Evolutionary conservation across 108 stramenopile genomes (phyloP).

Genomic region (Fragilariopsis cylindrus): DNA sequence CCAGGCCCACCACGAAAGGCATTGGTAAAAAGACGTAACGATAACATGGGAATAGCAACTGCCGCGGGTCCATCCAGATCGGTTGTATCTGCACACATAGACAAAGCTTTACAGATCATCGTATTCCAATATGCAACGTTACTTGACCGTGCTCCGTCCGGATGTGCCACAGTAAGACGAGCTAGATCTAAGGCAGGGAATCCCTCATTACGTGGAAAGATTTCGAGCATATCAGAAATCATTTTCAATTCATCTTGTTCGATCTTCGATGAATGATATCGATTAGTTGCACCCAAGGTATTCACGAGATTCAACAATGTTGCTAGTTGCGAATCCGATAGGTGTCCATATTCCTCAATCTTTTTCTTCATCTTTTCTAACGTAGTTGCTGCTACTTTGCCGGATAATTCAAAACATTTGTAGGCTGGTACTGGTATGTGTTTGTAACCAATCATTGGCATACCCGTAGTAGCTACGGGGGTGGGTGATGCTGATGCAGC

Average conservation of each 20-base stretch:
- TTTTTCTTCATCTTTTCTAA: slow-evolving; percentile 76
- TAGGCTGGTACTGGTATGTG: slow-evolving; percentile 72
- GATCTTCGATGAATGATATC: slow-evolving; percentile 77
- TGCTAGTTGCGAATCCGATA: slow-evolving; percentile 37
- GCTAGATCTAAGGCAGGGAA: slow-evolving; percentile 87
- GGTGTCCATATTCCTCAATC: slow-evolving; percentile 59
- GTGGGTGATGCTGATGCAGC: slow-evolving; percentile 18
- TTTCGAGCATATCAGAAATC: slow-evolving; percentile 54
- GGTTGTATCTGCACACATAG: slow-evolving; percentile 24
- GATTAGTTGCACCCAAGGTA: slow-evolving; percentile 68
- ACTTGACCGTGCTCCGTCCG: slow-evolving; percentile 54
- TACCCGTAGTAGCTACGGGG: slow-evolving; percentile 35
- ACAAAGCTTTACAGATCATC: slow-evolving; percentile 25
- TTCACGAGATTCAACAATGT: slow-evolving; percentile 34
- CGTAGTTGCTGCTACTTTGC: slow-evolving; percentile 54
- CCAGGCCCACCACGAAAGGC: slow-evolving; percentile 74
- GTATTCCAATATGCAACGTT: slow-evolving; percentile 56
- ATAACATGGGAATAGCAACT: slow-evolving; percentile 86
- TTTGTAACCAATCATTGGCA: slow-evolving; percentile 47
- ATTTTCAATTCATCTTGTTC: slow-evolving; percentile 44
- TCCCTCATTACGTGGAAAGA: slow-evolving; percentile 46
- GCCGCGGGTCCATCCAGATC: slow-evolving; percentile 47
- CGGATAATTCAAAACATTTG: slow-evolving; percentile 65
- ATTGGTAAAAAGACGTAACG: slow-evolving; percentile 76
- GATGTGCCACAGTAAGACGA: slow-evolving; percentile 68